These are phyloP conservation scores for Stipa capillata DNA, from an alignment of 176 grass and related monocot species.

Conservation along the genomic window DNA sequence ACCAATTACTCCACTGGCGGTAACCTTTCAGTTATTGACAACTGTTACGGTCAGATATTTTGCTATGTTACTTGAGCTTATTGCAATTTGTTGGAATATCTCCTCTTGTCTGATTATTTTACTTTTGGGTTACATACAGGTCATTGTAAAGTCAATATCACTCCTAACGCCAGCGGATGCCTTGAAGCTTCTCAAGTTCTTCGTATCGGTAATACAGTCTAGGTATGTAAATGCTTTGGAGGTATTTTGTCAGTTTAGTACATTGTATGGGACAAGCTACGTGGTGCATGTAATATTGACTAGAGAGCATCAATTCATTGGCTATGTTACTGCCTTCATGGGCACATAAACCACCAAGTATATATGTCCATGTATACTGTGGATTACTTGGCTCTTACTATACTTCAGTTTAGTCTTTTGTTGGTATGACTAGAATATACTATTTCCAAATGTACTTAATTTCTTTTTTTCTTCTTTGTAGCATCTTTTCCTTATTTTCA, in stretches of 20 bases:
- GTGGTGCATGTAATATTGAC: not conserved
- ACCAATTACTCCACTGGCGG: not conserved
- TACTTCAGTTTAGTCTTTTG: not conserved
- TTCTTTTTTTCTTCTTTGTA: not conserved
- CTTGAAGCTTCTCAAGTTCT: constrained; percentile 76
- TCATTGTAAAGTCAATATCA: constrained; percentile 78
- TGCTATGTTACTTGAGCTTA: not conserved
- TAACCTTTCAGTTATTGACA: constrained; percentile 6
- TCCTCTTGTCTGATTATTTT: constrained; percentile 13
- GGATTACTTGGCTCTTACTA: not conserved
- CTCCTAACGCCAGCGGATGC: constrained; percentile 67
- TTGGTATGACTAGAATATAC: not conserved
- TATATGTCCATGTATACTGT: not conserved
- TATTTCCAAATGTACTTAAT: not conserved
- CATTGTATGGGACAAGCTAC: not conserved
- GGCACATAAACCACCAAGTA: not conserved
- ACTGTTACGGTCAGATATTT: not conserved
- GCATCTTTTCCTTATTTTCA: not conserved
- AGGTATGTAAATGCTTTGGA: constrained; percentile 42
- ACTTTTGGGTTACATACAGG: constrained; percentile 38
- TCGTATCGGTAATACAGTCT: constrained; percentile 57
- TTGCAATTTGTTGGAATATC: not conserved
- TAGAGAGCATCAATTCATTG: not conserved
- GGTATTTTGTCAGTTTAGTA: constrained; percentile 8
- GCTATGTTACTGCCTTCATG: not conserved